Base-by-base conservation (phyloP, 106 monocot species). In the Chionographis japonica region DNA sequence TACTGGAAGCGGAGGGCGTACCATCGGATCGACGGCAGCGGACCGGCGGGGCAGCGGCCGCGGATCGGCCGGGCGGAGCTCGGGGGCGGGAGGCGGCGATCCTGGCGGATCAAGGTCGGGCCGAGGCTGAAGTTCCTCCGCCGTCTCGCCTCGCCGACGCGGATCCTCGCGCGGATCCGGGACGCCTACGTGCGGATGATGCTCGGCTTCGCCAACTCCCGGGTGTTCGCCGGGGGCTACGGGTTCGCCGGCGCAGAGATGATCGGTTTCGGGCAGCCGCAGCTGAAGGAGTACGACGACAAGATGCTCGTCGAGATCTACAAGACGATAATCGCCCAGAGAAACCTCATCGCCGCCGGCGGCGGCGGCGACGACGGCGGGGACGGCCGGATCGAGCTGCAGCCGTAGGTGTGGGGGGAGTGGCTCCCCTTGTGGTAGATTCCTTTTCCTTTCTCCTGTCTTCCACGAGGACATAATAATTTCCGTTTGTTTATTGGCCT, bases 151-250 rank as follows among this genome's bases (percentile, higher is more conserved):
- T 68, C 68, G 46, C 83, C 86, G 6, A 49, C 39, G 53, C 70
- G 86, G 61, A 37, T 75, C 60, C 72, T 86, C 49, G 75, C 56
- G 14, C 60, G 61, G 37, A 50, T 86, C 58, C 66, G 83, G 27
- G 82, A 83, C 61, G 79, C 65, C 4, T 86, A 86, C 78, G 86
- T 86, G 57, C 43, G 64, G 52, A 63, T 79, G 79, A 86, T 86
- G 86, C 56, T 83, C 4, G 16, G 66, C 10, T 12, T 82, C 49
- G 82, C 81, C 3, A 38, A 27, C 36, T 65, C 77, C 6, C 58
- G 39, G 39, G 68, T 73, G 18, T 10, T 72, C 42, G 78, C 63
- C 61, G 65, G 42, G 4, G 50, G n/a, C 14, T 42, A 18, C 60
- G 60, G 62, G 11, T 58, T 10, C 57, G 56, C 40, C 11, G 58